phyloP scores from a whole-genome alignment of 1,284 basidiomycete genomes.

The Lignosus rhinocerotis region DNA sequence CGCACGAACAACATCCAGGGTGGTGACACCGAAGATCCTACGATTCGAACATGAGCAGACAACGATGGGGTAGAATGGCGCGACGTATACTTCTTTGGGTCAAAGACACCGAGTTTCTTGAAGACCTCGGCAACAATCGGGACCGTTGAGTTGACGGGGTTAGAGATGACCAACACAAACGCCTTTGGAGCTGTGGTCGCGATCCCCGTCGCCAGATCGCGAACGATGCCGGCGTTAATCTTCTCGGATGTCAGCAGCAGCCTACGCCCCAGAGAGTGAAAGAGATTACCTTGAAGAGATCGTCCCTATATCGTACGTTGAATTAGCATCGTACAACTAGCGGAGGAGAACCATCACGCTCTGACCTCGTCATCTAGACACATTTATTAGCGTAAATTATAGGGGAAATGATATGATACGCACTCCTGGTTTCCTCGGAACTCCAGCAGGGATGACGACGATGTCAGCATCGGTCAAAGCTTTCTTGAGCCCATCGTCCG shows the following conservation, averaged over 20 bases:
- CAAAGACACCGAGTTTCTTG: constrained; percentile 90
- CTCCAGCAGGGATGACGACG: constrained; percentile 96
- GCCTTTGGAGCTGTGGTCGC: constrained; percentile 89
- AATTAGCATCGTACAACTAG: not conserved
- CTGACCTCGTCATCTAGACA: constrained; percentile 72
- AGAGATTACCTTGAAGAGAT: constrained; percentile 83
- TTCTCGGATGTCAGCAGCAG: constrained; percentile 33
- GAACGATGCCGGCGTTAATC: constrained; percentile 98
- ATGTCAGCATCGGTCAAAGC: constrained; percentile 85
- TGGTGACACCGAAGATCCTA: constrained; percentile 96
- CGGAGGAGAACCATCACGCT: constrained; percentile 20
- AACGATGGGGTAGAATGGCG: not conserved
- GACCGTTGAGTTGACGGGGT: constrained; percentile 97
- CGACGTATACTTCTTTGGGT: constrained; percentile 76
- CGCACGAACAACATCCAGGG: constrained; percentile 96
- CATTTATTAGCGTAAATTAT: constrained; percentile 6
- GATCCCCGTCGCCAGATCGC: constrained; percentile 88
- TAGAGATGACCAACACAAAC: constrained; percentile 93
- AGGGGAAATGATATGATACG: constrained; percentile 33
- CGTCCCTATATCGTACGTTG: constrained; percentile 62
- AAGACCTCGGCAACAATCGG: constrained; percentile 95
- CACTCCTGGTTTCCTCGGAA: constrained; percentile 94
- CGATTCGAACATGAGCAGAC: constrained; percentile 31
- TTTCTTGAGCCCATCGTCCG: constrained; percentile 82
- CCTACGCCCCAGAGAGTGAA: not conserved